Evolutionary conservation across 2,329 filamentous ascomycete species (phyloP).

Genomic region (Ceratocystis diversiconidia): DNA sequence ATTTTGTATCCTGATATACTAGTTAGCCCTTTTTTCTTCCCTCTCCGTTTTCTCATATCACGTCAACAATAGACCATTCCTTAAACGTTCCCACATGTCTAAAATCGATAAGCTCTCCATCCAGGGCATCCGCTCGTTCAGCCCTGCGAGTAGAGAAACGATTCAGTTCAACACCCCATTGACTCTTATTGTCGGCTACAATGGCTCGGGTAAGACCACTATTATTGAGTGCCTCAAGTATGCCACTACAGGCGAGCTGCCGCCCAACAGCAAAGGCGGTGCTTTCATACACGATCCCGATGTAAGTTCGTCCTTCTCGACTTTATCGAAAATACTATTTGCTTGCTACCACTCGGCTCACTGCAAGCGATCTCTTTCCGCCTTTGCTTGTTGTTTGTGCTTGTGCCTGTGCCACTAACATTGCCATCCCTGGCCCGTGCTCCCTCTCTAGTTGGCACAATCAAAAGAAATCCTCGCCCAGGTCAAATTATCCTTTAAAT

Average conservation of each 20-base stretch:
- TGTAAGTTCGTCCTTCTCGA: constrained; percentile 27
- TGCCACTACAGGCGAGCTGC: constrained; percentile 85
- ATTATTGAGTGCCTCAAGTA: constrained; percentile 99
- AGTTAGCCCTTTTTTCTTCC: background rate
- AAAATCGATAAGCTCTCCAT: constrained; percentile 85
- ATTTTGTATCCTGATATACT: background rate
- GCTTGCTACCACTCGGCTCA: too few relatives aligned
- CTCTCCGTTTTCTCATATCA: background rate
- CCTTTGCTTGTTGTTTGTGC: too few relatives aligned
- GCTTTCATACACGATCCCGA: constrained; percentile 98
- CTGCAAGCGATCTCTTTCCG: too few relatives aligned
- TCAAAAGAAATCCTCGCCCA: constrained; percentile 72
- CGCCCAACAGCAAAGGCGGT: constrained; percentile 77
- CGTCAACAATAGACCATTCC: background rate
- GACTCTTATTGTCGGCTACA: constrained; percentile 91
- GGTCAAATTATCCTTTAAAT: constrained; percentile 77
- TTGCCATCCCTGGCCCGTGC: background rate
- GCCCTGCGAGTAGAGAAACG: constrained; percentile 55
- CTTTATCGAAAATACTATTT: background rate
- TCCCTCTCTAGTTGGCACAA: constrained; percentile 14
- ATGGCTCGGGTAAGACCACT: constrained; percentile 95
- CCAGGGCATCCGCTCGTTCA: constrained; percentile 72
- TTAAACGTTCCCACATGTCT: constrained; percentile 37
- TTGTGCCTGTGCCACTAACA: constrained; percentile 1
- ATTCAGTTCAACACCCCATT: constrained; percentile 83